Conservation (phyloP, 139 green algal genomes). For the Protoeuglena noctilucae region DNA sequence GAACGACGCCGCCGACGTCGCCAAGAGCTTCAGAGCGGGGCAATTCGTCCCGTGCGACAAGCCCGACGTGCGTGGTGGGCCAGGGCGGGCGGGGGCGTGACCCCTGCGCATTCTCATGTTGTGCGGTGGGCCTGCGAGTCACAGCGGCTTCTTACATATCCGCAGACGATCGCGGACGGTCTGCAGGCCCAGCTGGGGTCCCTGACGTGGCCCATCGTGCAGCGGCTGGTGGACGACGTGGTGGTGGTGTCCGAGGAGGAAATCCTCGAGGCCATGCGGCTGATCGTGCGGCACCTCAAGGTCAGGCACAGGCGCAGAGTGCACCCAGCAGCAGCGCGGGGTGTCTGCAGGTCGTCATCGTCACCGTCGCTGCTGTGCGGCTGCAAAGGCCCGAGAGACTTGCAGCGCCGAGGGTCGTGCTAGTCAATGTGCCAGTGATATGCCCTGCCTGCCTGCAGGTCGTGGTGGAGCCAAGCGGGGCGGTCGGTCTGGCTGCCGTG, state of each 20-base stretch:
- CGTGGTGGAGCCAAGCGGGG: slow-evolving; percentile 68
- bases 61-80: no score
- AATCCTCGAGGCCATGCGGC: slow-evolving; percentile 60
- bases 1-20: slow-evolving; percentile 53
- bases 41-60: slow-evolving; percentile 24
- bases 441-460: no score
- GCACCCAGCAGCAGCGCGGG: no score
- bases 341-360: no score
- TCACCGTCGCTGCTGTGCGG: no score
- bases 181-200: slow-evolving; percentile 40
- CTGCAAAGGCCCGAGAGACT: no score
- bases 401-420: no score
- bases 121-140: no score
- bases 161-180: slow-evolving; percentile 65
- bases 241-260: slow-evolving; percentile 44
- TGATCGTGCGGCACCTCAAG: slow-evolving; percentile 51
- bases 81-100: no score
- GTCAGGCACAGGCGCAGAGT: no score
- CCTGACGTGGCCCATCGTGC: slow-evolving; percentile 62
- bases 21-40: slow-evolving; percentile 27
- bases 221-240: slow-evolving; percentile 51
- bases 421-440: no score
- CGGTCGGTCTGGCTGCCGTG: slow-evolving; percentile 51
- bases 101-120: no score
- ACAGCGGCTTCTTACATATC: slow-evolving; percentile 21